Conservation (phyloP, 2,329 filamentous ascomycete genomes). For the Fusarium sp. region DNA sequence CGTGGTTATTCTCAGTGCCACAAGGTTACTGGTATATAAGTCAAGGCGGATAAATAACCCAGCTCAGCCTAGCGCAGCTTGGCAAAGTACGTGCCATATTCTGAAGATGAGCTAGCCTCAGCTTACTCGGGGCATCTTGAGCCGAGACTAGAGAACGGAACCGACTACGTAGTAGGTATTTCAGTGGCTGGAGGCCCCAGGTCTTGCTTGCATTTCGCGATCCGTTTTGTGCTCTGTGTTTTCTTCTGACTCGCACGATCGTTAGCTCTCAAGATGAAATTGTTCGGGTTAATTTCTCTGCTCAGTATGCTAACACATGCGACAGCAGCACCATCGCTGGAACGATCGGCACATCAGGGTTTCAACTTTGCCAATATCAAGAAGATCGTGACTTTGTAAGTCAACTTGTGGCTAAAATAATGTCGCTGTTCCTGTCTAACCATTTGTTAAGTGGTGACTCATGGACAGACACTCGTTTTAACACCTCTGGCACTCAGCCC, state of each 20-base stretch:
- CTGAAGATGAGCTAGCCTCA: neutral
- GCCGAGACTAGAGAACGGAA: neutral
- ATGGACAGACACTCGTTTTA: slow-evolving; percentile 27
- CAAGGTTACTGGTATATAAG: too few species aligned
- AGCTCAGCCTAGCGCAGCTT: neutral
- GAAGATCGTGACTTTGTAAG: slow-evolving; percentile 2
- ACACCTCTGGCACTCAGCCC: slow-evolving; percentile 6
- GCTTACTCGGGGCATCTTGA: neutral
- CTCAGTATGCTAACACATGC: neutral
- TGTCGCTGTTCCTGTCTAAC: neutral
- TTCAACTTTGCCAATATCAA: neutral
- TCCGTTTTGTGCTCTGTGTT: neutral
- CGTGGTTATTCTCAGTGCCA: too few species aligned
- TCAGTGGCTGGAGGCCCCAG: neutral
- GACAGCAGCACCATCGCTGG: neutral
- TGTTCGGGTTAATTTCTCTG: neutral
- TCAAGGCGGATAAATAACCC: neutral
- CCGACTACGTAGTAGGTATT: neutral
- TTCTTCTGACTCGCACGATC: neutral
- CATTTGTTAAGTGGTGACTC: slow-evolving; percentile 16
- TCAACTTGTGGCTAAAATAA: neutral
- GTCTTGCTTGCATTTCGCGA: neutral
- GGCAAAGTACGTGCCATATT: neutral
- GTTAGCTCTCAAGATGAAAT: neutral
- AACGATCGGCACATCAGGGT: neutral